Evolutionary conservation across 2,329 filamentous ascomycete genomes (phyloP), one percentile per base, ranked within the genome.

Genomic region (Hymenoscyphus fraxineus): DNA sequence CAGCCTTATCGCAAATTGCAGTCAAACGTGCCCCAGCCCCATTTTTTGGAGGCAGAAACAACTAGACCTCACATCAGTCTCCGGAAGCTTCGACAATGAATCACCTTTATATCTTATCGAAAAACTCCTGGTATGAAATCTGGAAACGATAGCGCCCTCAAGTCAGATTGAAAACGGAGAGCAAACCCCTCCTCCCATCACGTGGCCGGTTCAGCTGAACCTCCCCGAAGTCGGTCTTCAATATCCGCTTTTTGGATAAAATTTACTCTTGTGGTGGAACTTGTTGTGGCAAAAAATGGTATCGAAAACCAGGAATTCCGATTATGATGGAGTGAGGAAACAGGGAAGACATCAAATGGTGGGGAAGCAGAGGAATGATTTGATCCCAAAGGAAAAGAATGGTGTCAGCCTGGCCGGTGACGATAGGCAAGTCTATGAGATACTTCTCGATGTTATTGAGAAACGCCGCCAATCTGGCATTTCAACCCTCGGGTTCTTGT

Each of bases 401-500:
- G 59, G 59, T 19, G 59, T 60, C 27, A 27, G 44, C 22, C 59
- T 60, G 41, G 55, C 59, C 27, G 41, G 54, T 16, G 65, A 61
- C 39, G 67, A 72, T 58, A 60, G 61, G 3, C 10, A 19, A 35
- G 59, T 69, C 3, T 72, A 71, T 40, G 65, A 69, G 31, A 63
- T 31, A 2, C 60, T 72, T 13, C 51, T 70, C 12, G 27, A 61
- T 16, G 54, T 70, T 15, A 60, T 66, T 3, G 54, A 60, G 6
- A 40, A 60, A 16, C 60, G 66, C 15, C 27, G 64, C 38, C 39
- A 22, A 12, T 4, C 56, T n/a, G 31, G 27, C 6, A 58, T 59
- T 7, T 40, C 38, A 10, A 60, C 15, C 70, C 73, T 13, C 67
- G 65, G 2, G 62, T 74, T 6, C 58, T 71, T 12, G 68, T 70